These are phyloP conservation scores for Penicillium malachiteum DNA, from an alignment of 495 filamentous ascomycete genomes.

Conservation along the genomic window DNA sequence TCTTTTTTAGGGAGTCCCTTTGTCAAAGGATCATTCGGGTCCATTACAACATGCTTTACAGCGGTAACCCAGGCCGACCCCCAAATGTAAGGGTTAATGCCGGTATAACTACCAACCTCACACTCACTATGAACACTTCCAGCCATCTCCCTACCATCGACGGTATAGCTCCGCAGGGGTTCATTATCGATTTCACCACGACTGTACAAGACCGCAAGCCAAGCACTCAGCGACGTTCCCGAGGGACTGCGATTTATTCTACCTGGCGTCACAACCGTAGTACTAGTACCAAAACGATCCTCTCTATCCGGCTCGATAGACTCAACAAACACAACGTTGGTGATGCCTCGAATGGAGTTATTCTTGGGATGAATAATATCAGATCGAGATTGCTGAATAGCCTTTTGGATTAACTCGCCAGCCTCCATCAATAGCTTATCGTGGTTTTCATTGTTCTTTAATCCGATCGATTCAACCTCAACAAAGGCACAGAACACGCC, in stretches of 20 bases:
- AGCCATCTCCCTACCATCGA: not conserved
- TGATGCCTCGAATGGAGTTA: not conserved
- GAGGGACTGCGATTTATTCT: constrained; percentile 5
- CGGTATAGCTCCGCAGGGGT: not conserved
- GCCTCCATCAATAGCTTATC: constrained; percentile 1
- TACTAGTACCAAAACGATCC: not conserved
- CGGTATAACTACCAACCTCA: constrained; percentile 1
- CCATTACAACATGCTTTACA: constrained; percentile 6
- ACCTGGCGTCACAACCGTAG: constrained; percentile 7
- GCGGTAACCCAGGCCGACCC: constrained; percentile 4
- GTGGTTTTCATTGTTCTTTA: not conserved
- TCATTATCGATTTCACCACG: not conserved
- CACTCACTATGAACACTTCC: constrained; percentile 2
- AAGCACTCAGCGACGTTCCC: constrained; percentile 2
- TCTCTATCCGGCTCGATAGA: not conserved
- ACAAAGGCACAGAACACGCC: constrained; percentile 9
- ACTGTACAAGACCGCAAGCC: constrained; percentile 1
- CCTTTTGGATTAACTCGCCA: constrained; percentile 3
- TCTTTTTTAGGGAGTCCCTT: constrained; percentile 5
- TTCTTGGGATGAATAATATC: constrained; percentile 1
- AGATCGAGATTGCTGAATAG: not conserved
- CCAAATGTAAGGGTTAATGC: not conserved
- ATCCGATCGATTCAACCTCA: not conserved
- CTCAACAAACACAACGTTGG: constrained; percentile 4
- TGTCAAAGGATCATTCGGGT: constrained; percentile 5